Percentiles rank a stretch among this genome's conserved stretches.
Conservation (phyloP, 2,329 filamentous ascomycete species). For the Huntiella savannae region DNA sequence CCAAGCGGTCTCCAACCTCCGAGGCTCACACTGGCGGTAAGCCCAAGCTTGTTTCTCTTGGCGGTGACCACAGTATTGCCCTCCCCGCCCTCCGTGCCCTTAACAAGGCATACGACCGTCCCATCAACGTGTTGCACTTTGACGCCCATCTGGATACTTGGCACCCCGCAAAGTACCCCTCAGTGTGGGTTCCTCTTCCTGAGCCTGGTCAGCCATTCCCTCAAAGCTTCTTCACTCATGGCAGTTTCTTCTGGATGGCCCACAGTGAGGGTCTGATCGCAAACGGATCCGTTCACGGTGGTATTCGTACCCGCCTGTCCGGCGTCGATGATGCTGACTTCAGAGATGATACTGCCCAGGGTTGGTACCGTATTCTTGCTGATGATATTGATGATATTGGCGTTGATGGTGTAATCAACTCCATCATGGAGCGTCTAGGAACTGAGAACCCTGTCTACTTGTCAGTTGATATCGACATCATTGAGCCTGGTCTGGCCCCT, state of each 20-base stretch:
- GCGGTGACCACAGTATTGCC: constrained; percentile 54
- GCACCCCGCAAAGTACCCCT: constrained; percentile 65
- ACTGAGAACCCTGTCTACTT: constrained; percentile 63
- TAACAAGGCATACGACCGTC: constrained; percentile 38
- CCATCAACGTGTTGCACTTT: constrained; percentile 55
- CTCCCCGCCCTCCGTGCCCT: constrained; percentile 51
- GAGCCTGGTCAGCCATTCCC: constrained; percentile 16
- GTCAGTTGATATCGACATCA: constrained; percentile 63
- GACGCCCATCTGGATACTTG: constrained; percentile 68
- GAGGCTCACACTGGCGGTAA: constrained; percentile 12
- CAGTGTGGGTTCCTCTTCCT: constrained; percentile 43
- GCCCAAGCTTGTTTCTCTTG: constrained; percentile 47
- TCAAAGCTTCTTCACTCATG: constrained; percentile 54
- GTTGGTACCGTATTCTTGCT: constrained; percentile 56
- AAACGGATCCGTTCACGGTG: constrained; percentile 63
- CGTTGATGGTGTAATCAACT: constrained; percentile 45
- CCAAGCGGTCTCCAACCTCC: constrained; percentile 21
- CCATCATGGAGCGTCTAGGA: constrained; percentile 54
- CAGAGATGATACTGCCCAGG: constrained; percentile 49
- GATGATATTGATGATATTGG: constrained; percentile 81
- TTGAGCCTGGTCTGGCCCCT: constrained; percentile 50
- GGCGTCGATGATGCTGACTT: constrained; percentile 45
- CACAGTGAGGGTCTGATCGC: constrained; percentile 60
- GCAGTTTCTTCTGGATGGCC: constrained; percentile 82
- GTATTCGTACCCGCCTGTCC: constrained; percentile 56